A percentile compares a stretch with the other conserved stretches of the same genome.
Conservation (phyloP, 2,329 filamentous ascomycete species). For the Talaromyces sp. region DNA sequence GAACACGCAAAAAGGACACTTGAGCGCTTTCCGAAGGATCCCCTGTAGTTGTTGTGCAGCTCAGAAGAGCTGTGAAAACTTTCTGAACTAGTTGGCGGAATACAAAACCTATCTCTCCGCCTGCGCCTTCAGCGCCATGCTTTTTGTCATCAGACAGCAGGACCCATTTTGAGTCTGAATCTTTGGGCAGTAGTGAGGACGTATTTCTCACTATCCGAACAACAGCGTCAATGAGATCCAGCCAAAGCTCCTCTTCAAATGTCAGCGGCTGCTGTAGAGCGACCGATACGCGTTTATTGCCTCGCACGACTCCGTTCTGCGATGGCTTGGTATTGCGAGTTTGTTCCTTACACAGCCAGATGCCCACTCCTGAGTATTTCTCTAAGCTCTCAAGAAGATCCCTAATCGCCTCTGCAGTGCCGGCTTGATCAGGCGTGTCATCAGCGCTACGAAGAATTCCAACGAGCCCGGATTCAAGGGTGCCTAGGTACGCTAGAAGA, state of each 20-base stretch:
- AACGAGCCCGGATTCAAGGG: constrained; percentile 70
- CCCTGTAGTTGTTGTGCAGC: constrained; percentile 57
- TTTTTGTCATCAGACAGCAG: background rate
- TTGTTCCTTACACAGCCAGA: constrained; percentile 90
- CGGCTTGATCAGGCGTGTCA: constrained; percentile 51
- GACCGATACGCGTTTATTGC: constrained; percentile 34
- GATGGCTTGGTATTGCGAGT: constrained; percentile 52
- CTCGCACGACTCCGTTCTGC: constrained; percentile 21
- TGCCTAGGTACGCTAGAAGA: constrained; percentile 72
- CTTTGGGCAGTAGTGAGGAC: constrained; percentile 46
- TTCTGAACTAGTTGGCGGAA: constrained; percentile 80
- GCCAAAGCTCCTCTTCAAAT: constrained; percentile 59
- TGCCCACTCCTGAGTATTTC: constrained; percentile 87
- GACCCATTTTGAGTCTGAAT: constrained; percentile 4
- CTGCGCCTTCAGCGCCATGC: constrained; percentile 14
- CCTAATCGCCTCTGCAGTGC: constrained; percentile 60
- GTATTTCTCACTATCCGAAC: constrained; percentile 60
- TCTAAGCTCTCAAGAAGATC: constrained; percentile 72
- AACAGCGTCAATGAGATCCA: constrained; percentile 58
- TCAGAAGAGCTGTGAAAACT: constrained; percentile 79
- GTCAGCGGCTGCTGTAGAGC: constrained; percentile 50
- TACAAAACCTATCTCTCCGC: constrained; percentile 51
- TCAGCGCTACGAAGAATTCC: constrained; percentile 62
- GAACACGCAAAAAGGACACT: constrained; percentile 77
- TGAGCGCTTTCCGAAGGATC: constrained; percentile 42